These are phyloP conservation scores for Pestalotiopsis sp. DNA, from an alignment of 2,329 filamentous ascomycete genomes.

Conservation along the genomic window DNA sequence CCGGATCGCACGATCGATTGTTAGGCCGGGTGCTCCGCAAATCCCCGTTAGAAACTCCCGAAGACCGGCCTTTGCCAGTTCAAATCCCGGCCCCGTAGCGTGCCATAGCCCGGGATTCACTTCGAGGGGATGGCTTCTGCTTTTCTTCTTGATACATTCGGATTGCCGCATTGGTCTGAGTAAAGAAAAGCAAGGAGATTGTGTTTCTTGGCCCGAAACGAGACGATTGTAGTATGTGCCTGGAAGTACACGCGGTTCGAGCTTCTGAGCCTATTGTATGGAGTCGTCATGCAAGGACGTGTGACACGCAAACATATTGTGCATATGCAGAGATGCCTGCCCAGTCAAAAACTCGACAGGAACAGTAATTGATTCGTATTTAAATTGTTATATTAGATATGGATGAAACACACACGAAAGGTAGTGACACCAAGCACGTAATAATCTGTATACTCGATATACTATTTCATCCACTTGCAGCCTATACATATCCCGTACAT, in stretches of 20 bases:
- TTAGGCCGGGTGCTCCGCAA: background rate
- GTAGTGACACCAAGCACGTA: too few relatives aligned
- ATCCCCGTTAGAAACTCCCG: background rate
- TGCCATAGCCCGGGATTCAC: background rate
- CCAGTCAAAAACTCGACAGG: background rate
- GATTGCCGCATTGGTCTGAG: background rate
- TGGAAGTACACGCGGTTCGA: too few relatives aligned
- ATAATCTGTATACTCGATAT: too few relatives aligned
- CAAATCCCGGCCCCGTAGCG: constrained; percentile 6
- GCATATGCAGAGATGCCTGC: background rate
- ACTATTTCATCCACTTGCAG: too few relatives aligned
- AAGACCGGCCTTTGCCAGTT: background rate
- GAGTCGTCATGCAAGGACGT: background rate
- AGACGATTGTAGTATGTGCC: background rate
- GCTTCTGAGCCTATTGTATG: too few relatives aligned
- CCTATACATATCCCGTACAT: too few relatives aligned
- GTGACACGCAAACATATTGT: background rate
- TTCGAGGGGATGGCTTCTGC: background rate
- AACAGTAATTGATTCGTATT: background rate
- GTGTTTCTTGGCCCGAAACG: background rate
- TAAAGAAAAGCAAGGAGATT: background rate
- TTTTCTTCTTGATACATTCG: background rate
- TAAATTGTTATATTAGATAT: background rate
- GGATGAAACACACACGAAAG: too few relatives aligned
- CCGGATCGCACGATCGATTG: constrained; percentile 1